These are phyloP conservation scores for Penicillium herquei DNA, from an alignment of 495 filamentous ascomycete species.

Conservation along the genomic window DNA sequence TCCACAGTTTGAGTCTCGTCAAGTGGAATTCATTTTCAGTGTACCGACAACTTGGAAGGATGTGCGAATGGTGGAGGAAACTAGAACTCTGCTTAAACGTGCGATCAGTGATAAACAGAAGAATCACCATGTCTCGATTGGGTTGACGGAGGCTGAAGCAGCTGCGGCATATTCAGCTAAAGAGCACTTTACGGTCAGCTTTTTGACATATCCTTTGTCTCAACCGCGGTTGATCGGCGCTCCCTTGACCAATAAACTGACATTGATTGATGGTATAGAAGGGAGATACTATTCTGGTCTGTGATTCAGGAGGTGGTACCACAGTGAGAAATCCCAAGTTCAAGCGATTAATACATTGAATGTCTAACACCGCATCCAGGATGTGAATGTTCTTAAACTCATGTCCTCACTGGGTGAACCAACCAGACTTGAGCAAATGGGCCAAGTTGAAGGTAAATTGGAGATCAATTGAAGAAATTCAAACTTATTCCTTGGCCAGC, in stretches of 20 bases:
- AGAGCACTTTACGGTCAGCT: slow-evolving; percentile 31
- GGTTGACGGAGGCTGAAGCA: slow-evolving; percentile 68
- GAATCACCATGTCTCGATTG: slow-evolving; percentile 52
- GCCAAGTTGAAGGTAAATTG: slow-evolving; percentile 36
- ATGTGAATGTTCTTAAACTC: slow-evolving; percentile 39
- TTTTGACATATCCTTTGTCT: not conserved
- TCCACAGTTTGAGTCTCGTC: slow-evolving; percentile 45
- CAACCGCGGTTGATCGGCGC: too few relatives aligned
- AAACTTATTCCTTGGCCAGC: too few relatives aligned
- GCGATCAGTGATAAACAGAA: slow-evolving; percentile 51
- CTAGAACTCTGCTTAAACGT: slow-evolving; percentile 44
- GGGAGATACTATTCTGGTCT: slow-evolving; percentile 50
- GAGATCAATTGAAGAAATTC: not conserved
- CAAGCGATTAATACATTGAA: too few relatives aligned
- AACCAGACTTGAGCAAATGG: slow-evolving; percentile 34
- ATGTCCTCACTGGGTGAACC: slow-evolving; percentile 26
- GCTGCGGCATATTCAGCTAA: slow-evolving; percentile 58
- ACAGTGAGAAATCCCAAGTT: slow-evolving; percentile 26
- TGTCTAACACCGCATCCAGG: slow-evolving; percentile 13
- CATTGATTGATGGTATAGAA: slow-evolving; percentile 18
- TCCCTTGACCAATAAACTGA: not conserved
- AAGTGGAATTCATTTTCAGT: slow-evolving; percentile 64
- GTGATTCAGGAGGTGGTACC: slow-evolving; percentile 57
- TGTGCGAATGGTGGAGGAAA: slow-evolving; percentile 55
- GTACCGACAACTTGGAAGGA: slow-evolving; percentile 68